phyloP scores from a whole-genome alignment of 768 basidiomycete genomes.

The Termitomyces sp. region DNA sequence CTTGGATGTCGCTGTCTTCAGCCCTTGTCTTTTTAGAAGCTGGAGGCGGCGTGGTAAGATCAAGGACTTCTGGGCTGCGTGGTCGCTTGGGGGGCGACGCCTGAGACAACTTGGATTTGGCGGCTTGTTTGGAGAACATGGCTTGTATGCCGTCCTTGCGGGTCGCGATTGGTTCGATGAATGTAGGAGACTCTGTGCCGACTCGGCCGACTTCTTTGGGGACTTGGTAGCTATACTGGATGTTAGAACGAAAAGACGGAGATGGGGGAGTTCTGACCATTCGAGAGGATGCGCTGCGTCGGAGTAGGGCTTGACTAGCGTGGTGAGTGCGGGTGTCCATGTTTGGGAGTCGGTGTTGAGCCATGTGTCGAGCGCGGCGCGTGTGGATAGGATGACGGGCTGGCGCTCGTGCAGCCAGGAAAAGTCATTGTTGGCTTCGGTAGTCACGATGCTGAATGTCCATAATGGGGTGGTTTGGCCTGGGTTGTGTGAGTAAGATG shows the following conservation, averaged over 20 bases:
- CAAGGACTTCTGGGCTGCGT: not conserved
- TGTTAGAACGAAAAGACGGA: not conserved
- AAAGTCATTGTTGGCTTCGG: slow-evolving; percentile 63
- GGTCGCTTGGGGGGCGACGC: slow-evolving; percentile 3
- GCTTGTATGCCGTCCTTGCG: slow-evolving; percentile 86
- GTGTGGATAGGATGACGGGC: slow-evolving; percentile 71
- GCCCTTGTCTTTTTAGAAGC: not conserved
- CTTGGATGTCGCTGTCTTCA: not conserved
- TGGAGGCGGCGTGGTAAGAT: not conserved
- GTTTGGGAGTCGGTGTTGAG: slow-evolving; percentile 63
- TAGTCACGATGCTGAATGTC: slow-evolving; percentile 91
- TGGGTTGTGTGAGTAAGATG: slow-evolving; percentile 17
- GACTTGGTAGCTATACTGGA: slow-evolving; percentile 67
- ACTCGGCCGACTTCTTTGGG: slow-evolving; percentile 91
- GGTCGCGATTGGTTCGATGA: slow-evolving; percentile 73
- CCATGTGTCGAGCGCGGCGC: slow-evolving; percentile 67
- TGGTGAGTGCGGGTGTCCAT: slow-evolving; percentile 62
- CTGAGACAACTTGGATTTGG: slow-evolving; percentile 1
- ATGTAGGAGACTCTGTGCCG: slow-evolving; percentile 76
- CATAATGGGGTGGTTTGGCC: slow-evolving; percentile 57
- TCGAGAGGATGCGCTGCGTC: slow-evolving; percentile 50
- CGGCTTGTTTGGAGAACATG: slow-evolving; percentile 68
- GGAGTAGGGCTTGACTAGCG: slow-evolving; percentile 59
- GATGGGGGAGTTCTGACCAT: slow-evolving; percentile 46
- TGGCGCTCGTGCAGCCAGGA: slow-evolving; percentile 91